A percentile compares a stretch with the other conserved stretches of the same genome.
phyloP scores from a whole-genome alignment of 768 basidiomycete species.

The Chalciporus sphaerocephalus region DNA sequence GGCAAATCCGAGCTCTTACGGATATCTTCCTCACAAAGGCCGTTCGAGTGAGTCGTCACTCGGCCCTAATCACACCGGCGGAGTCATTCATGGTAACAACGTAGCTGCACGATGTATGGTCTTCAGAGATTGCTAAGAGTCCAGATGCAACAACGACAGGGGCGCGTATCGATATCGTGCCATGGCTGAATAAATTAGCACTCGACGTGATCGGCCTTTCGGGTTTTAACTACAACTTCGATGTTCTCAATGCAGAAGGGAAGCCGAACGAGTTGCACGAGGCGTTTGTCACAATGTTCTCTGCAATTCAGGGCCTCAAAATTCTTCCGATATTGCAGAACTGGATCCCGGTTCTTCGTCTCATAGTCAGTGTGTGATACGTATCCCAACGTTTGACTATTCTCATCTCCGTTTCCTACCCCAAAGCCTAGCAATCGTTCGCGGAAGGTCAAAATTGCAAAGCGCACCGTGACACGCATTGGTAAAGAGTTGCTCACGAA shows the following conservation, averaged over 20 bases:
- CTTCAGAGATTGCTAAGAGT: conserved; percentile 29
- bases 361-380: conserved; percentile 17
- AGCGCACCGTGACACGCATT: conserved; percentile 44
- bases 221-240: conserved; percentile 40
- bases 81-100: too few relatives aligned
- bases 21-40: conserved; percentile 56
- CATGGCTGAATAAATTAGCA: conserved; percentile 34
- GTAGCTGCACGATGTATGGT: conserved; percentile 53
- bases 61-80: too few relatives aligned
- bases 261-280: conserved; percentile 29
- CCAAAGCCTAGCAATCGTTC: conserved; percentile 22
- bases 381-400: too few relatives aligned
- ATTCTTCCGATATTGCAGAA: conserved; percentile 32
- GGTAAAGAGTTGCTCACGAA: conserved; percentile 46
- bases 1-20: conserved; percentile 55
- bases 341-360: conserved; percentile 35
- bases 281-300: too few relatives aligned
- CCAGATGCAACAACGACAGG: conserved; percentile 14
- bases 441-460: conserved; percentile 26
- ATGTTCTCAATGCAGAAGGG: conserved; percentile 24
- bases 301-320: too few relatives aligned
- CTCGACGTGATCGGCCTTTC: too few relatives aligned
- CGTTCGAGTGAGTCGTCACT: too few relatives aligned
- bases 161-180: conserved; percentile 29
- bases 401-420: too few relatives aligned